phyloP scores from a whole-genome alignment of 495 filamentous ascomycete genomes.

The Aspergillus wentii region DNA sequence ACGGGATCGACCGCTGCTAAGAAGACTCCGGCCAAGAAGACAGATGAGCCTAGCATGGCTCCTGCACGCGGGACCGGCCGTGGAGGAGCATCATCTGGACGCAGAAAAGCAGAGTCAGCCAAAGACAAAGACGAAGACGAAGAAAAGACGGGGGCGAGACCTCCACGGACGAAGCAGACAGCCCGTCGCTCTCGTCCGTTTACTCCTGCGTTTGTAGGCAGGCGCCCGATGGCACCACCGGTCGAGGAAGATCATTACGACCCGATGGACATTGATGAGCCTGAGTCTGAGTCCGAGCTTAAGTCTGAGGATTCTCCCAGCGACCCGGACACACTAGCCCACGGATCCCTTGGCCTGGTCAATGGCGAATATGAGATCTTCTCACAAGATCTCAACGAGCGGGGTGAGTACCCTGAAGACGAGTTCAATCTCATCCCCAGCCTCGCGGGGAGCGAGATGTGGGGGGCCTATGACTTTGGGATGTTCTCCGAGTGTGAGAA shows the following conservation, averaged over 20 bases:
- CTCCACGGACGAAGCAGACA: background rate
- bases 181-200: background rate
- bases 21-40: too few species aligned
- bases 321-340: background rate
- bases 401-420: background rate
- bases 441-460: constrained; percentile 13
- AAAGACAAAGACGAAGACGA: background rate
- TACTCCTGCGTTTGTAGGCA: too few species aligned
- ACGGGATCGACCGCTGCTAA: too few species aligned
- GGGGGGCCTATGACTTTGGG: constrained; percentile 22
- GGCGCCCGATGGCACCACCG: background rate
- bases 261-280: background rate
- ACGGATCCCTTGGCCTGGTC: background rate
- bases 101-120: background rate
- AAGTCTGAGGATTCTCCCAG: background rate
- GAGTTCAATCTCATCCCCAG: constrained; percentile 9
- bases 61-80: too few species aligned
- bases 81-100: too few species aligned
- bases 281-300: too few species aligned
- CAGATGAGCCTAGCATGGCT: too few species aligned
- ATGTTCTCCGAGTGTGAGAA: constrained; percentile 7
- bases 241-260: too few species aligned
- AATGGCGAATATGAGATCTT: constrained; percentile 2
- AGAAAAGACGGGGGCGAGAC: background rate
- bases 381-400: background rate